Base-by-base conservation (phyloP, 345 rosid species). In the Populus tremula region DNA sequence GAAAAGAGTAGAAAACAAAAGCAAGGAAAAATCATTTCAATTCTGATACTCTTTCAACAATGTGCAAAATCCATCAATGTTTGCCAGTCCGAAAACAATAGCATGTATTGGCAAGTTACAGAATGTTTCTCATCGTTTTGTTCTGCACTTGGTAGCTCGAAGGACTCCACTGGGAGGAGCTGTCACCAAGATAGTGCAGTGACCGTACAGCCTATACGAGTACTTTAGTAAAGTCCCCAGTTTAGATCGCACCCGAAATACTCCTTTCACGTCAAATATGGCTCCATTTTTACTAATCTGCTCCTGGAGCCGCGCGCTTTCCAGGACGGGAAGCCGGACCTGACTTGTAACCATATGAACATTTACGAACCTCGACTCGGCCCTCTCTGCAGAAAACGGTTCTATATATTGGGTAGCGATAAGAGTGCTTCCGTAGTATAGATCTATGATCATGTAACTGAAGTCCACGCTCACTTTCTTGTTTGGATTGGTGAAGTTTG, bases 401-500 rank as follows among this genome's bases (percentile, higher is more conserved):
- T 88, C 88, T 1, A 96, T 83, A 76, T 83, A 89, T 65, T 92
- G 92, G 0, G 92, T 84, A 1, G 97, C 94, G 23, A 96, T 87
- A 33, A 84, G 82, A 18, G 87, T 87, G 69, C 73, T 82, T 74
- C 90, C 91, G 27, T 88, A 88, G 84, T 85, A 91, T 39, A 94
- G 90, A 82, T 93, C 92, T 36, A 91, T 79, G 83, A 84, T 84
- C 77, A 90, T 79, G 67, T 69, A 85, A 84, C 87, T 88, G 90
- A 92, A 96, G 67, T 91, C 98, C 69, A 92, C 86, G 0, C 80
- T 84, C 73, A 88, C 91, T 80, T 90, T 93, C 84, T 81, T 88
- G 90, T 92, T 93, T 4, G 94, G 94, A 77, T 96, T 96, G 41
- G 96, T 92, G 94, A 93, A 90, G 85, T 96, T 96, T 5, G 88